Conservation (phyloP, 1,284 basidiomycete species). For the Singerocomus rubriflavus region DNA sequence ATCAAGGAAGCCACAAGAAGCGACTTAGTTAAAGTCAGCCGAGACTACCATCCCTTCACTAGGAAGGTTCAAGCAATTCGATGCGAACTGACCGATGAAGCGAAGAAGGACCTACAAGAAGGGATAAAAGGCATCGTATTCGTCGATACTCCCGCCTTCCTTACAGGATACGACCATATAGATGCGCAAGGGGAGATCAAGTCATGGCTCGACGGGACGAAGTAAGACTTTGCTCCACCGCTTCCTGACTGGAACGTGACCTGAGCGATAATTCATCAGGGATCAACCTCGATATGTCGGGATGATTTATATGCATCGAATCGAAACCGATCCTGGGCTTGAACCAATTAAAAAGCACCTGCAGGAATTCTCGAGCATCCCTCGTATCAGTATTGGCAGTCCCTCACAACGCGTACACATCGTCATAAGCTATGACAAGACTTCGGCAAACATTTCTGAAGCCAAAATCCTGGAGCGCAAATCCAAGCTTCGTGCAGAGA, state of each 20-base stretch:
- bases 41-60: constrained; percentile 14
- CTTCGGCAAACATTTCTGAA: constrained; percentile 3
- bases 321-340: constrained; percentile 17
- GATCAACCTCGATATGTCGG: constrained; percentile 6
- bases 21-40: constrained; percentile 7
- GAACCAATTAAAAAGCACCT: constrained; percentile 14
- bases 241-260: background rate
- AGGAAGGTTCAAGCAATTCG: constrained; percentile 15
- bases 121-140: constrained; percentile 16
- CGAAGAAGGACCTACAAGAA: constrained; percentile 2
- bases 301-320: constrained; percentile 24
- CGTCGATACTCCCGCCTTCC: constrained; percentile 23
- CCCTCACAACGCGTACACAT: constrained; percentile 5
- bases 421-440: constrained; percentile 15
- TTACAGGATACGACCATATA: constrained; percentile 6
- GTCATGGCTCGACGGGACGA: constrained; percentile 3
- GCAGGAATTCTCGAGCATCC: background rate
- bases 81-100: constrained; percentile 19
- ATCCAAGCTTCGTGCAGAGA: background rate
- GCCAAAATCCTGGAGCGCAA: constrained; percentile 7
- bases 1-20: constrained; percentile 13
- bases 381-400: background rate
- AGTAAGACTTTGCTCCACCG: background rate
- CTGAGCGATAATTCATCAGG: constrained; percentile 2
- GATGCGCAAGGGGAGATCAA: constrained; percentile 12